Percentiles rank a stretch among this genome's conserved stretches.
phyloP scores from a whole-genome alignment of 1,284 basidiomycete genomes.

The Xerocomus alliaceus region DNA sequence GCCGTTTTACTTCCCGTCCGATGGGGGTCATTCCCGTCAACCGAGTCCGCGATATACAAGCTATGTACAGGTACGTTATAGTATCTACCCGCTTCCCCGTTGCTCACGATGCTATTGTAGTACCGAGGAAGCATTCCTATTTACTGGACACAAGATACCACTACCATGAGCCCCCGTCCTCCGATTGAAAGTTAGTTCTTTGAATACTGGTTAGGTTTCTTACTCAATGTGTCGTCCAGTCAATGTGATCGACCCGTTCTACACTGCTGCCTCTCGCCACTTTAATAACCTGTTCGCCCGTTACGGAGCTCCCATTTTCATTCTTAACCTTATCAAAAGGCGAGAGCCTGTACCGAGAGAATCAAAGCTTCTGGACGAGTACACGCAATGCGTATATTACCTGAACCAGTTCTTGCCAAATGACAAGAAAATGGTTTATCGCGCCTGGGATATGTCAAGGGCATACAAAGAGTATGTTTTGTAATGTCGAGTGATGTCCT shows the following conservation, averaged over 20 bases:
- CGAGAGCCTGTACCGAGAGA: conserved; percentile 85
- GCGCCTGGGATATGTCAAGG: conserved; percentile 95
- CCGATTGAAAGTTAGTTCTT: conserved; percentile 87
- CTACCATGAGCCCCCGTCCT: conserved; percentile 88
- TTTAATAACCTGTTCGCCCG: conserved; percentile 92
- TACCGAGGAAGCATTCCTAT: conserved; percentile 95
- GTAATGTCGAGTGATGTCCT: background rate
- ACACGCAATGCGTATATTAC: conserved; percentile 90
- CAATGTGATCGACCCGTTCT: conserved; percentile 95
- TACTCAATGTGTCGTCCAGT: conserved; percentile 55
- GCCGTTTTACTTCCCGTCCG: conserved; percentile 77
- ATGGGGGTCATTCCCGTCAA: conserved; percentile 49
- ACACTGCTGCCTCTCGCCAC: conserved; percentile 89
- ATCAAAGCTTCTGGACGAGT: conserved; percentile 91
- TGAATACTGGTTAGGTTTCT: background rate
- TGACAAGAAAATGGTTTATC: conserved; percentile 88
- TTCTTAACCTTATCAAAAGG: conserved; percentile 96
- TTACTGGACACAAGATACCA: conserved; percentile 95
- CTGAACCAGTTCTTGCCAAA: conserved; percentile 94
- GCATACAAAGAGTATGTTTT: conserved; percentile 81
- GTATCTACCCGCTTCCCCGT: background rate
- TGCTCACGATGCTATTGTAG: conserved; percentile 47
- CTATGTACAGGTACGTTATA: conserved; percentile 76
- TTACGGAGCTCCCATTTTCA: conserved; percentile 90
- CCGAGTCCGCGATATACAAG: conserved; percentile 90